phyloP scores from a whole-genome alignment of 2,329 filamentous ascomycete genomes.

The Fusarium compactum region DNA sequence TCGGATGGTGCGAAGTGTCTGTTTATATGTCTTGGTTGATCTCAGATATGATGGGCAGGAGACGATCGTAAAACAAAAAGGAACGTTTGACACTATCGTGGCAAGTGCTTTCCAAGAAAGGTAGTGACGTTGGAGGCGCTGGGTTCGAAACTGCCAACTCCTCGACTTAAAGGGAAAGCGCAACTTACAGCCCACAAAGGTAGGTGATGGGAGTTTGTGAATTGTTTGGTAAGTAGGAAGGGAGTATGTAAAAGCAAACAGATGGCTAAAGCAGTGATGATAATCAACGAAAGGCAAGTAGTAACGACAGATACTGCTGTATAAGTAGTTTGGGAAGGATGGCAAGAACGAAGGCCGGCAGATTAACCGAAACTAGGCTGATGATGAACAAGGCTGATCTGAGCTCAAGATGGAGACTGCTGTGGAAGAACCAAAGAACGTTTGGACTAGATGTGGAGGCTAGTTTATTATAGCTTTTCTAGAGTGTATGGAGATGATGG shows the following conservation, averaged over 20 bases:
- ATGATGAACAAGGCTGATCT: conserved; percentile 9
- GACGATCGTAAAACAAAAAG: conserved; percentile 10
- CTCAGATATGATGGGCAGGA: conserved; percentile 5
- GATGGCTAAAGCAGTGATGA: not conserved
- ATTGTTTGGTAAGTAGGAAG: not conserved
- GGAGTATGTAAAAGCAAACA: not conserved
- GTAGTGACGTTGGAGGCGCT: conserved; percentile 35
- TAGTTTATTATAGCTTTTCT: conserved; percentile 24
- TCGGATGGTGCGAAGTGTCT: conserved; percentile 21
- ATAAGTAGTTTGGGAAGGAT: not conserved
- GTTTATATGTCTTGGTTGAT: conserved; percentile 36
- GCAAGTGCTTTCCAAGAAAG: not conserved
- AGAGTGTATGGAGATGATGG: conserved; percentile 2
- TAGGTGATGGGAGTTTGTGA: not conserved
- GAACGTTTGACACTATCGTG: conserved; percentile 20
- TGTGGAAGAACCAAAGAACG: conserved; percentile 6
- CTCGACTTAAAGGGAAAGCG: not conserved
- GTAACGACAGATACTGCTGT: not conserved
- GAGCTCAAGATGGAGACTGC: not conserved
- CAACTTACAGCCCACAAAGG: conserved; percentile 16
- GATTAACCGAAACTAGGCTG: conserved; percentile 24
- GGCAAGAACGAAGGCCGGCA: conserved; percentile 2
- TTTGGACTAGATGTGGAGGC: conserved; percentile 17
- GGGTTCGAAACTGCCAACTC: not conserved
- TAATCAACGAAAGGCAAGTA: not conserved